Evolutionary conservation across 208 protist genomes (phyloP), one percentile per base, ranked within the genome.

Genomic region (Acanthamoeba healyi): DNA sequence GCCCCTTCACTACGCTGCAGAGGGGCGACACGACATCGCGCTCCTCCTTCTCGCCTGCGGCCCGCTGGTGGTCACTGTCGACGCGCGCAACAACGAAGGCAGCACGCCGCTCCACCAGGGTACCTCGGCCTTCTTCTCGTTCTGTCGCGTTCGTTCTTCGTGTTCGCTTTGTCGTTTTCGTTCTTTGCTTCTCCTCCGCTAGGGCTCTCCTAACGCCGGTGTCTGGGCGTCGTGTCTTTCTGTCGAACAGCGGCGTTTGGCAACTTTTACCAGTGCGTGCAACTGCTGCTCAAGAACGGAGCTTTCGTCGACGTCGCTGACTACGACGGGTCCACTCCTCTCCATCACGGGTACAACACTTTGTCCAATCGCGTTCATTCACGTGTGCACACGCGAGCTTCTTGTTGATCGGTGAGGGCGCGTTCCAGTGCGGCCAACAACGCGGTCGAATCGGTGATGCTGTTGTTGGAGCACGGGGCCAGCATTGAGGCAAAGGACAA

Each of bases 401-500:
- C 29, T 34, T 26, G 14, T 36, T 34, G n/a, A n/a, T n/a, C n/a
- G n/a, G n/a, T n/a, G n/a, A n/a, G n/a, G n/a, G n/a, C n/a, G n/a
- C n/a, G n/a, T n/a, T n/a, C n/a, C n/a, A 70, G 61, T 10, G 72
- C 72, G 17, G 72, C 72, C 22, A 82, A 82, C 72, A 82, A 82
- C n/a, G 72, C 72, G 38, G 14, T 82, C 22, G 42, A 51, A 26
- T 54, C 72, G 14, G 42, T 82, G 24, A 38, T 54, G 72, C 38
- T 82, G 72, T 32, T 88, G 5, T 24, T 88, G 9, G 81, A 88
- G 51, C 51, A 42, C 38, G 46, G 81, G 40, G 81, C 29, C 9
- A 42, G 32, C 46, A 32, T 32, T 7, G 49, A 88, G 29, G 32
- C 42, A 5, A 63, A 54, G 49, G 81, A 88, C 22, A 42, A 54